phyloP scores from a whole-genome alignment of 208 protist genomes.

The Trypanosoma scelopori region DNA sequence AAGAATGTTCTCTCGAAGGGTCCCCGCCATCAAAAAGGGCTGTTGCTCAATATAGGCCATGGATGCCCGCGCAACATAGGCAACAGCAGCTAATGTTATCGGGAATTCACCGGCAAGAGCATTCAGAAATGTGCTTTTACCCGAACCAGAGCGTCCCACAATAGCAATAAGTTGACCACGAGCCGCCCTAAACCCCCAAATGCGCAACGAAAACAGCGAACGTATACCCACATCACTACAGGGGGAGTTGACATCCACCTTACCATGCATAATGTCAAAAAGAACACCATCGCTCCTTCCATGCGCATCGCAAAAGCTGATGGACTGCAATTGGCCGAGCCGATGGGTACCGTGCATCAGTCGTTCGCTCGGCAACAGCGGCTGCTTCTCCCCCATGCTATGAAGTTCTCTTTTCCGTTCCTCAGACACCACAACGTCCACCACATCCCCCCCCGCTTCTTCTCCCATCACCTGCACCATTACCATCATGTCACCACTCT shows the following conservation, averaged over 20 bases:
- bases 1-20: constrained; percentile 86
- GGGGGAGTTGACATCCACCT: not conserved
- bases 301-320: not conserved
- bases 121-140: constrained; percentile 48
- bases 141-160: constrained; percentile 45
- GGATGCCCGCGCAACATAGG: constrained; percentile 9
- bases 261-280: constrained; percentile 14
- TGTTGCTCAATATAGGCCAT: constrained; percentile 57
- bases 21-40: constrained; percentile 67
- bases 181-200: constrained; percentile 22
- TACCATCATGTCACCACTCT: too few relatives aligned
- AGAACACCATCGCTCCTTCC: constrained; percentile 1
- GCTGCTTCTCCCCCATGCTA: too few relatives aligned
- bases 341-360: too few relatives aligned
- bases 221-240: not conserved
- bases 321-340: too few relatives aligned
- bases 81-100: constrained; percentile 16
- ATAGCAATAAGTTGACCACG: constrained; percentile 49
- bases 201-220: constrained; percentile 8
- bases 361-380: too few relatives aligned
- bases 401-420: too few relatives aligned
- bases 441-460: too few relatives aligned
- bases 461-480: too few relatives aligned
- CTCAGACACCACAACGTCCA: too few relatives aligned
- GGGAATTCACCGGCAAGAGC: constrained; percentile 32